Percentiles rank a stretch among this genome's conserved stretches.
Evolutionary conservation across 73 alveolate genomes (phyloP).

Genomic region (Blepharisma japonicum): DNA sequence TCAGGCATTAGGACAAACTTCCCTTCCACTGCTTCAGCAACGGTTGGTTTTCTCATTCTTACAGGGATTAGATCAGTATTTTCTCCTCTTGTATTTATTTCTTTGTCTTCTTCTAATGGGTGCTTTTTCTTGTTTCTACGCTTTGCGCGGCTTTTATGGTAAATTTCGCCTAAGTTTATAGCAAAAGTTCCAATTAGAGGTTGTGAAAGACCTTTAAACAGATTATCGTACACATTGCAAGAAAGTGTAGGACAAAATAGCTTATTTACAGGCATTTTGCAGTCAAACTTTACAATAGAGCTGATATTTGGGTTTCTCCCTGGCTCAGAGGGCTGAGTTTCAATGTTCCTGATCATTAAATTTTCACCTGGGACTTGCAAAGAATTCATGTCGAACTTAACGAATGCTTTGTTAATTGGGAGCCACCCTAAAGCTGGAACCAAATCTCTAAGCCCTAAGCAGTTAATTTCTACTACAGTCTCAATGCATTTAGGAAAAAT

Average conservation of each 20-base stretch:
- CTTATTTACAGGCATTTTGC: slow-evolving; percentile 77
- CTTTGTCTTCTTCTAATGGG: slow-evolving; percentile 3
- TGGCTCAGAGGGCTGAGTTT: slow-evolving; percentile 90
- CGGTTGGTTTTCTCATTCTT: not conserved
- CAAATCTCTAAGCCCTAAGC: slow-evolving; percentile 81
- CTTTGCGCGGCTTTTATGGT: slow-evolving; percentile 33
- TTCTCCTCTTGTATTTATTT: not conserved
- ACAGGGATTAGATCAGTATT: not conserved
- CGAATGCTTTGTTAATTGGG: slow-evolving; percentile 94
- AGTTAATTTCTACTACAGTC: slow-evolving; percentile 55
- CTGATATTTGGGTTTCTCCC: slow-evolving; percentile 95
- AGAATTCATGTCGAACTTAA: slow-evolving; percentile 73
- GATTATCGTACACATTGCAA: slow-evolving; percentile 85
- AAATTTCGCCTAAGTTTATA: slow-evolving; percentile 67
- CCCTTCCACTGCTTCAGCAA: slow-evolving; percentile 27
- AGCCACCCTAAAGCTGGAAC: slow-evolving; percentile 73
- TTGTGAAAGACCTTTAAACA: slow-evolving; percentile 76
- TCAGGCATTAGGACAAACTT: slow-evolving; percentile 34
- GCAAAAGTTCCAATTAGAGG: slow-evolving; percentile 80
- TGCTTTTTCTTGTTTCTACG: not conserved
- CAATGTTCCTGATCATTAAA: slow-evolving; percentile 63
- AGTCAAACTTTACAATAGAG: slow-evolving; percentile 78
- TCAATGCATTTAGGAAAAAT: slow-evolving; percentile 33
- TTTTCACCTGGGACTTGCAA: slow-evolving; percentile 69
- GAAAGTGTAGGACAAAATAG: slow-evolving; percentile 66